Conservation (phyloP, 2,329 filamentous ascomycete species). For the Colletotrichum sp. region DNA sequence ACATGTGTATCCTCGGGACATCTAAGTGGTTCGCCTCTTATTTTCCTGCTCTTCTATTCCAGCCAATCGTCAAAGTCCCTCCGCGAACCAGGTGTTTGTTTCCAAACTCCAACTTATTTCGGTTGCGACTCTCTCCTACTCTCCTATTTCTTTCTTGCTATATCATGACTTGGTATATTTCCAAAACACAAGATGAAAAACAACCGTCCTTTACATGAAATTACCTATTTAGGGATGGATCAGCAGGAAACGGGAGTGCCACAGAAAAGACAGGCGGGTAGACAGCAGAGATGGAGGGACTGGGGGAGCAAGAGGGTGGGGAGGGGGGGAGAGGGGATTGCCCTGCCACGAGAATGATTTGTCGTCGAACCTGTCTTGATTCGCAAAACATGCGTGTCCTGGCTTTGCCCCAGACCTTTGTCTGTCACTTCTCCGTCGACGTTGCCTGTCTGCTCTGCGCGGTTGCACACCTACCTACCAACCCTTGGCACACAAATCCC, state of each 20-base stretch:
- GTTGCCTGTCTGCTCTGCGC: neutral
- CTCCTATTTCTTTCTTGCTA: neutral
- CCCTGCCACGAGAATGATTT: neutral
- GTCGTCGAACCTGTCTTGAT: neutral
- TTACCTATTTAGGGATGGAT: constrained; percentile 6
- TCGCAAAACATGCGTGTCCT: constrained; percentile 10
- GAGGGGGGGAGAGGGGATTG: neutral
- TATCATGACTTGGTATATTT: neutral
- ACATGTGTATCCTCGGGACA: neutral
- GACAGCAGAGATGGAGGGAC: neutral
- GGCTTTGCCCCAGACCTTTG: constrained; percentile 4
- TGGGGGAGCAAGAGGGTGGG: neutral
- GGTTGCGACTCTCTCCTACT: neutral
- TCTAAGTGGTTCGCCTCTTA: neutral
- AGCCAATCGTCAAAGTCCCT: neutral
- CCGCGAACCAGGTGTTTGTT: neutral
- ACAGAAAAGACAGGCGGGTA: neutral
- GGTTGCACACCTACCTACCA: neutral
- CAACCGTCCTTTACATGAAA: neutral
- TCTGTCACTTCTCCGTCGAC: neutral
- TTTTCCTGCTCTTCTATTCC: neutral
- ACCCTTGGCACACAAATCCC: neutral
- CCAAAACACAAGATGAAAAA: constrained; percentile 11
- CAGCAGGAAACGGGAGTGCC: neutral
- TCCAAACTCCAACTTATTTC: neutral